These are phyloP conservation scores for Pythium dissimile DNA, from an alignment of 352 stramenopile genomes.

Conservation along the genomic window DNA sequence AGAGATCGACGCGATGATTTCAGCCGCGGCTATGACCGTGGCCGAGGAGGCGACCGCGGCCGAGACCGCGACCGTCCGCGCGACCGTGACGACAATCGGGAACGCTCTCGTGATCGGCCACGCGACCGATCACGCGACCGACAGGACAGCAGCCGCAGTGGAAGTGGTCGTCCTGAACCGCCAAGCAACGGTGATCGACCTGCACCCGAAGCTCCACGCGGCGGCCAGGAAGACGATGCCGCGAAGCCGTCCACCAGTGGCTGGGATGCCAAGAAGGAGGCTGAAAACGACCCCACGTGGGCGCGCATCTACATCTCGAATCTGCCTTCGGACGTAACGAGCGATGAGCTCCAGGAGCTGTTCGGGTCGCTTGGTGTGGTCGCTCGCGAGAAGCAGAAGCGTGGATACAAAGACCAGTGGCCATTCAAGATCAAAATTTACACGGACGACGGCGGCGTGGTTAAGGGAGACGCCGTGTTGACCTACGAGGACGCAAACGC, in stretches of 20 bases:
- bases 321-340: slow-evolving; percentile 68
- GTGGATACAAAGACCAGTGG: slow-evolving; percentile 87
- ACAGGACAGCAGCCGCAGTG: slow-evolving; percentile 2
- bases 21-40: slow-evolving; percentile 16
- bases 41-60: slow-evolving; percentile 2
- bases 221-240: slow-evolving; percentile 1
- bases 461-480: slow-evolving; percentile 83
- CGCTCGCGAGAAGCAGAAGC: slow-evolving; percentile 83
- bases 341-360: slow-evolving; percentile 80
- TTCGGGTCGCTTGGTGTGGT: slow-evolving; percentile 83
- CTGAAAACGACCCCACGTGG: slow-evolving; percentile 76
- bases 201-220: slow-evolving; percentile 1
- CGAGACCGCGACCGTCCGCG: slow-evolving; percentile 9
- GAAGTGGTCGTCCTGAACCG: not conserved
- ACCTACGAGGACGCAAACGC: slow-evolving; percentile 86
- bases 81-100: slow-evolving; percentile 12
- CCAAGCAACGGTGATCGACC: slow-evolving; percentile 23
- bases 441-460: slow-evolving; percentile 58
- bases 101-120: slow-evolving; percentile 14
- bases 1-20: slow-evolving; percentile 16
- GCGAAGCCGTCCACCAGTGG: slow-evolving; percentile 18
- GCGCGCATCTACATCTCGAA: slow-evolving; percentile 88
- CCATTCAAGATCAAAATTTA: slow-evolving; percentile 91
- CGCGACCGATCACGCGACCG: slow-evolving; percentile 34
- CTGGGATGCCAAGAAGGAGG: slow-evolving; percentile 76